Evolutionary conservation across 148 eudicot species (phyloP).

Genomic region (Persicaria maculosa): DNA sequence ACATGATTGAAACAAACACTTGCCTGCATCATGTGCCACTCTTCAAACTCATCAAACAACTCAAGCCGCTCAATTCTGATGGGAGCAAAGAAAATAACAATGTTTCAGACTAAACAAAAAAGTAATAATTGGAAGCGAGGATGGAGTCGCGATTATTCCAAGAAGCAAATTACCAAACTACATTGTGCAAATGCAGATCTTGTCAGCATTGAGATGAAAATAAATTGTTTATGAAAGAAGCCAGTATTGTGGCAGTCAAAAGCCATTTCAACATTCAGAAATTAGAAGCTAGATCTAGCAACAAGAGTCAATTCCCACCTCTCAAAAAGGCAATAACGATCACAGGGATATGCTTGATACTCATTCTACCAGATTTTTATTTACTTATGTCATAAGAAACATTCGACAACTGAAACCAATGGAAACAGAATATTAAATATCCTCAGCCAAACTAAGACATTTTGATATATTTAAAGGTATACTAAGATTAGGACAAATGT

Average conservation of each 20-base stretch:
- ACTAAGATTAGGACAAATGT: neutral
- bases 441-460: neutral
- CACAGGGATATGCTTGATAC: neutral
- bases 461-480: neutral
- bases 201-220: neutral
- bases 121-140: neutral
- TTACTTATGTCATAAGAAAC: neutral
- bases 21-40: conserved; percentile 97
- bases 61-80: conserved; percentile 91
- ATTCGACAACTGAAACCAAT: neutral
- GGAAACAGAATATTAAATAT: neutral
- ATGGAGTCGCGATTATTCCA: neutral
- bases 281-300: neutral
- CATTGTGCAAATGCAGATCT: neutral
- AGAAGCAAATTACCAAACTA: neutral
- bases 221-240: neutral
- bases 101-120: conserved; percentile 6
- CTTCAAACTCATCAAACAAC: conserved; percentile 90
- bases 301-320: neutral
- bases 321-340: neutral
- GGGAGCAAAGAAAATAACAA: conserved; percentile 14
- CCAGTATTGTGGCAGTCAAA: neutral
- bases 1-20: conserved; percentile 14
- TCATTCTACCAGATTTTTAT: neutral
- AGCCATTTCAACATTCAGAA: neutral